Evolutionary conservation across 148 eudicot species (phyloP).

Genomic region (Fagopyrum homotropicum): DNA sequence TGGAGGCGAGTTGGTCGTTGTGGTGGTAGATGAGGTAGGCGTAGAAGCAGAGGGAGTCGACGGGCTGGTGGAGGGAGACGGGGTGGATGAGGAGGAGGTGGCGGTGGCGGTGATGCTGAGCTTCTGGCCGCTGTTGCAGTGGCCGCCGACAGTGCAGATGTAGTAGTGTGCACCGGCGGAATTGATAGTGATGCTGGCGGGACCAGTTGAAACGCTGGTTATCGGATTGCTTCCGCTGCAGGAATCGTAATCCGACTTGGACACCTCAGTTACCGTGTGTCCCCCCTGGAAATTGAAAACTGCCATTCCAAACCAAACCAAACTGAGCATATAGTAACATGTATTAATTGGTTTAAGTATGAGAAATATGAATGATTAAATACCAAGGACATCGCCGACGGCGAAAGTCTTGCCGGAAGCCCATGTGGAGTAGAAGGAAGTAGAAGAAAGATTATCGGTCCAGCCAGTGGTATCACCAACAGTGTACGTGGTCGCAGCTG

Average conservation of each 20-base stretch:
- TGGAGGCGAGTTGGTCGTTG: not conserved
- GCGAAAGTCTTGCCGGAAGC: not conserved
- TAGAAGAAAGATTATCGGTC: not conserved
- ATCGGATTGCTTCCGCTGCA: not conserved
- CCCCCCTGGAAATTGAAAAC: not conserved
- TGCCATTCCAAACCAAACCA: not conserved
- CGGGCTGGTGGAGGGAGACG: not conserved
- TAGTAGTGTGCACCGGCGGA: conserved; percentile 8
- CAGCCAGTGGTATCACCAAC: not conserved
- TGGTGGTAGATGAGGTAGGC: not conserved
- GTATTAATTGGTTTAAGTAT: not conserved
- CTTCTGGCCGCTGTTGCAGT: conserved; percentile 7
- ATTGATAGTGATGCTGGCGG: not conserved
- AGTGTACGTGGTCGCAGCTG: not conserved
- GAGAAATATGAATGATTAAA: no score
- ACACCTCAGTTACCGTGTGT: conserved; percentile 7
- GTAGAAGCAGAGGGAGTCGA: not conserved
- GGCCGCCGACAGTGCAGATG: not conserved
- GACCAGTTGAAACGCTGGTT: not conserved
- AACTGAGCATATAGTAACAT: no score
- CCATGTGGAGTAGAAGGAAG: conserved; percentile 4
- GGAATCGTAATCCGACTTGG: not conserved
- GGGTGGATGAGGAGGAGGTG: not conserved
- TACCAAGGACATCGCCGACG: conserved; percentile 1
- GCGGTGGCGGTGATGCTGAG: not conserved